Base-by-base conservation (phyloP, 768 basidiomycete species). In the Terana coerulea region DNA sequence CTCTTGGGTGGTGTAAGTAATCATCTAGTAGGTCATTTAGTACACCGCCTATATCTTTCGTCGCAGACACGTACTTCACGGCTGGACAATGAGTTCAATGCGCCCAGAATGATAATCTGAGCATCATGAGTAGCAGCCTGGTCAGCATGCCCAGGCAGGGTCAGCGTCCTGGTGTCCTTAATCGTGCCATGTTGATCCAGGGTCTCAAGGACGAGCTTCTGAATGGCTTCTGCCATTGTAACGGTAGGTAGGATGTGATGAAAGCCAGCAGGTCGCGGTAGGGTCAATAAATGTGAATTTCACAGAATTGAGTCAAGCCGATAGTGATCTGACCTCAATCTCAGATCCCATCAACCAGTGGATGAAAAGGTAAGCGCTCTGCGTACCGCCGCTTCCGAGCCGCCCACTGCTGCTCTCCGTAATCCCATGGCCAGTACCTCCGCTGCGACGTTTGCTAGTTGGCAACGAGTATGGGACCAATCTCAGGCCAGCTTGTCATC, bases 1-100 rank as follows among this genome's bases (percentile, higher is more conserved):
- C 65, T 95, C 92, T 61, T 92, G 84, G 8, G 83, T 81, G 49
- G 85, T 83, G 58, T 89, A 91, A 47, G 71, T 69, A 53, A 98
- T 79, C 87, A 97, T 97, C 91, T 95, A 40, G 40, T 14, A 33
- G 34, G 15, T 33, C 21, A 17, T 25, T 47, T 57, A 33, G 43
- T 45, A 49, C 11, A 26, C 9, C n/a, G n/a, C n/a, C n/a, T n/a
- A n/a, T 25, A 5, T 19, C 36, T 42, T 25, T 33, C 11, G 30
- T 30, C 46, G 50, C 30, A 37, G 5, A 28, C 34, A 74, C 78
- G 59, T 62, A 89, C 93, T 63, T 97, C 91, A 63, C 89, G 86
- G 66, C 87, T 88, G 14, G 79, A 72, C 48, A 99, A 76, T 25
- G 92, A 95, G 71, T 97, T 98, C 60, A 99, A 75, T 2, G 91